Evolutionary conservation across 306 rosid species (phyloP).

Genomic region (Trifolium fragiferum): DNA sequence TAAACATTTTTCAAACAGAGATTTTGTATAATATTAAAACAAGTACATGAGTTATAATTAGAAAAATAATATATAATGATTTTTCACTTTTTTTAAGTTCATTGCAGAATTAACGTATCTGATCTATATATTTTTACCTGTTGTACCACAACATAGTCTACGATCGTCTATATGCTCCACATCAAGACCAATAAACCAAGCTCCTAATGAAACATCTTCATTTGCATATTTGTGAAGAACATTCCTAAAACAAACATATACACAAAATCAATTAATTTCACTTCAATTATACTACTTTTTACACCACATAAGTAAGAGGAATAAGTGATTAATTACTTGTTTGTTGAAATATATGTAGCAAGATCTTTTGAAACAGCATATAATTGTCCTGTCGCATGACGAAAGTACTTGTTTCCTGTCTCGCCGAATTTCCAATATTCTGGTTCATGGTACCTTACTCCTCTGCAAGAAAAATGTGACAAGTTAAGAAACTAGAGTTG

Average conservation of each 20-base stretch:
- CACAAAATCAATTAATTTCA: constrained; percentile 25
- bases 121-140: constrained; percentile 57
- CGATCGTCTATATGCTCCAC: constrained; percentile 91
- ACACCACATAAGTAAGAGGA: not conserved
- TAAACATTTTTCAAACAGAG: no score
- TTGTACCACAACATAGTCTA: constrained; percentile 93
- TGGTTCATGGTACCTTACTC: constrained; percentile 98
- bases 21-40: no score
- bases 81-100: no score
- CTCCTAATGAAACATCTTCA: constrained; percentile 92
- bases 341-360: constrained; percentile 80
- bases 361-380: constrained; percentile 93
- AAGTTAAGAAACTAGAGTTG: constrained; percentile 48
- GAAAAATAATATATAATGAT: no score
- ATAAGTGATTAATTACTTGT: constrained; percentile 76
- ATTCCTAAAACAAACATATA: constrained; percentile 63
- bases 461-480: constrained; percentile 55
- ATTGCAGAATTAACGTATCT: no score
- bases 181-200: constrained; percentile 98
- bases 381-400: constrained; percentile 97
- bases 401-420: constrained; percentile 95
- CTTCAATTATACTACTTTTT: constrained; percentile 12
- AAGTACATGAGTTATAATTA: no score
- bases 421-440: constrained; percentile 98
- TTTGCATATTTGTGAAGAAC: constrained; percentile 95